Conservation (phyloP, 164 flowering plant genomes). For the Annona cherimola region DNA sequence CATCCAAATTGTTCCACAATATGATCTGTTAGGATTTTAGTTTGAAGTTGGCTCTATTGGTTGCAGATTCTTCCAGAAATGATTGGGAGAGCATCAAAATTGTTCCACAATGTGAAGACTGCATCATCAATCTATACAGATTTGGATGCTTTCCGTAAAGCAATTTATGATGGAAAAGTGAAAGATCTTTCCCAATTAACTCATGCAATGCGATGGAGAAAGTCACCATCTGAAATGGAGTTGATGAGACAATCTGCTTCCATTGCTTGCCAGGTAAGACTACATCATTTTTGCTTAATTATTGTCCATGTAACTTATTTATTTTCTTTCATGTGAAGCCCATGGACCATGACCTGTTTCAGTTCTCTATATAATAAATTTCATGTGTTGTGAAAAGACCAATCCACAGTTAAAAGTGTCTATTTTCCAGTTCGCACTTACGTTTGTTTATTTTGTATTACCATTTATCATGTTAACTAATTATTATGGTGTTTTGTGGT, state of each 20-base stretch:
- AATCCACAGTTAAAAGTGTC: neutral
- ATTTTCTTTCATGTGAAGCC: neutral
- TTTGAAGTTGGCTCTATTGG: neutral
- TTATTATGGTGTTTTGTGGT: no score
- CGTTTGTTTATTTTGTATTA: no score
- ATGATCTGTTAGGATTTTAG: neutral
- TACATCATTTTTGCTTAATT: neutral
- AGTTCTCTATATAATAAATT: no score
- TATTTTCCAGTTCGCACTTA: no score
- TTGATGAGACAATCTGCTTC: constrained; percentile 87
- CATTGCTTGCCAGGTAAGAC: constrained; percentile 80
- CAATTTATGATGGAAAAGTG: constrained; percentile 45
- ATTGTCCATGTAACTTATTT: no score
- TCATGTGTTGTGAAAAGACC: neutral
- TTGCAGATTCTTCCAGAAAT: constrained; percentile 70
- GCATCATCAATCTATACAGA: constrained; percentile 46
- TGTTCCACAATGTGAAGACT: constrained; percentile 65
- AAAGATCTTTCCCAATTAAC: constrained; percentile 58
- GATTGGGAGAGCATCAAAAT: constrained; percentile 44
- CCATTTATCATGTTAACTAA: no score
- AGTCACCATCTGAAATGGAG: constrained; percentile 77
- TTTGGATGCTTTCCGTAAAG: constrained; percentile 61
- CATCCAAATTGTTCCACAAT: constrained; percentile 64
- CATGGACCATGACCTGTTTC: neutral
- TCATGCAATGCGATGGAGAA: constrained; percentile 70